Conservation (phyloP, 2,329 filamentous ascomycete genomes). For the Calonectria hongkongensis region DNA sequence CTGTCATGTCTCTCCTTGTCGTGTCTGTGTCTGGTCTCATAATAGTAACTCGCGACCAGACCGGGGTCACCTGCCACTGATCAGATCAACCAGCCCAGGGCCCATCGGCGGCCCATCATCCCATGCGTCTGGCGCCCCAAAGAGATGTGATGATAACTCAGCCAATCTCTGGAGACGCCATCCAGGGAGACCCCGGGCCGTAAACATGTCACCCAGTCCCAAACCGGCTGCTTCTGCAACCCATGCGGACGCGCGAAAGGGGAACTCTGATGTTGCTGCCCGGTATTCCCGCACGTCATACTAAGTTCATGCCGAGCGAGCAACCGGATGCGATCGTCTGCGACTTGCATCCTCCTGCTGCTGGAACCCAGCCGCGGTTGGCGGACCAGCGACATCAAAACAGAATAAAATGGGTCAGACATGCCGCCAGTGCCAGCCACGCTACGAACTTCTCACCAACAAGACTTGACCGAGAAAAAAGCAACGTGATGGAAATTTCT, state of each 20-base stretch:
- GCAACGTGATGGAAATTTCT: constrained; percentile 31
- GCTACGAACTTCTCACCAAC: constrained; percentile 31
- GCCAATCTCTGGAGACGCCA: constrained; percentile 31
- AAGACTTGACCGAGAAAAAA: constrained; percentile 30
- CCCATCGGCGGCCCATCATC: constrained; percentile 24
- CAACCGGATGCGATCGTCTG: constrained; percentile 12
- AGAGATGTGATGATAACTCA: constrained; percentile 32
- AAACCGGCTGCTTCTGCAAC: constrained; percentile 28
- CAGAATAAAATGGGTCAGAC: constrained; percentile 30
- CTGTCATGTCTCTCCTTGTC: not conserved
- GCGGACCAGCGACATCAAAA: constrained; percentile 43
- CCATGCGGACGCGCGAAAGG: constrained; percentile 18
- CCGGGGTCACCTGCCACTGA: constrained; percentile 6
- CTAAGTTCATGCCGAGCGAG: constrained; percentile 12
- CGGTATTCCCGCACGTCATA: constrained; percentile 30
- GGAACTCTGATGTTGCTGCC: constrained; percentile 17
- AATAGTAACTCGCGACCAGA: not conserved
- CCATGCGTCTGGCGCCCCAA: constrained; percentile 30
- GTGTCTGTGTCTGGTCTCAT: not conserved
- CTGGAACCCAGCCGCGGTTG: constrained; percentile 33
- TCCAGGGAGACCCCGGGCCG: constrained; percentile 25
- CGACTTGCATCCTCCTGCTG: constrained; percentile 36
- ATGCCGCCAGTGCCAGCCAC: constrained; percentile 43
- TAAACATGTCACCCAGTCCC: constrained; percentile 18
- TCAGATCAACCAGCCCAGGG: constrained; percentile 35